Evolutionary conservation across 371 early-diverging fungal species (phyloP).

Genomic region (Mucor indicus): DNA sequence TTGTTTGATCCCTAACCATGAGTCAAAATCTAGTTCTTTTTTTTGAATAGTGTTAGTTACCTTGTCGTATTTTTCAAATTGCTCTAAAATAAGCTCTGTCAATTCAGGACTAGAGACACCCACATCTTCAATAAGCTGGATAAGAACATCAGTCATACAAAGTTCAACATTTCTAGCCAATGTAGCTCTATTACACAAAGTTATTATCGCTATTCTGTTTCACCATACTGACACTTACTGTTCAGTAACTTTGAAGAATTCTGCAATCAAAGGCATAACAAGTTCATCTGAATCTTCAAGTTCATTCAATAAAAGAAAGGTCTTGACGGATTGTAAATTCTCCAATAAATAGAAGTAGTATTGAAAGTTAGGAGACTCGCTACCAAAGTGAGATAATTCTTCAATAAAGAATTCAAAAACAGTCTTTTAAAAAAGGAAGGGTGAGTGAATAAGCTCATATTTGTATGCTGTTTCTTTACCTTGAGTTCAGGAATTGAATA

Average conservation of each 20-base stretch:
- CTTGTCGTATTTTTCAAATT: slow-evolving; percentile 69
- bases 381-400: slow-evolving; percentile 66
- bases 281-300: slow-evolving; percentile 28
- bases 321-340: slow-evolving; percentile 81
- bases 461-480: slow-evolving; percentile 53
- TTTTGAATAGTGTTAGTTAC: slow-evolving; percentile 17
- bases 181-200: slow-evolving; percentile 45
- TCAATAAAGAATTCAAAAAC: slow-evolving; percentile 80
- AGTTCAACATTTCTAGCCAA: slow-evolving; percentile 74
- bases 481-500: slow-evolving; percentile 58
- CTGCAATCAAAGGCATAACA: slow-evolving; percentile 9
- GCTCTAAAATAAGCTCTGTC: slow-evolving; percentile 75
- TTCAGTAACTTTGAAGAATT: slow-evolving; percentile 20
- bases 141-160: slow-evolving; percentile 80
- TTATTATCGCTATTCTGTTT: neutral
- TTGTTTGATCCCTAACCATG: slow-evolving; percentile 59
- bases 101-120: slow-evolving; percentile 68
- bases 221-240: slow-evolving; percentile 7
- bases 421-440: slow-evolving; percentile 32
- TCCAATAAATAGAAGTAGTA: slow-evolving; percentile 83
- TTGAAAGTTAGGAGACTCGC: slow-evolving; percentile 60
- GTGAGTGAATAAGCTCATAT: neutral
- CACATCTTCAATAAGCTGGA: slow-evolving; percentile 80
- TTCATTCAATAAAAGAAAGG: slow-evolving; percentile 67
- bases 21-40: neutral